Base-by-base conservation (phyloP, 2,329 filamentous ascomycete species). In the Dactylellina sp. region DNA sequence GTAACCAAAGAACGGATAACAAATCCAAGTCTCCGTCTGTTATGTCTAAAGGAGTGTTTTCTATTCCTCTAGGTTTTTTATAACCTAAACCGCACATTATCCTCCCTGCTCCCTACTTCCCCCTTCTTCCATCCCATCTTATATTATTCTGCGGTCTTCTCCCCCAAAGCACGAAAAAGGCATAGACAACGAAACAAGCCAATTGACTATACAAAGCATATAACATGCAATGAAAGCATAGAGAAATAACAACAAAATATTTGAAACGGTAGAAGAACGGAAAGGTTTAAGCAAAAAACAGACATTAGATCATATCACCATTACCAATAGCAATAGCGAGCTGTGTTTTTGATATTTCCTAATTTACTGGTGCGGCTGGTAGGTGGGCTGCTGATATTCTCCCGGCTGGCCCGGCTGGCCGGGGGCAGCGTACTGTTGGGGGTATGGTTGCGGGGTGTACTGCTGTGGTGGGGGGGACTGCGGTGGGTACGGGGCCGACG, bases 401-500 rank as follows among this genome's bases (percentile, higher is more conserved):
- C 28, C 46, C 28, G 53, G 18, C 1, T 42, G 42, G 2, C 32
- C 44, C 9, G 68, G 68, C 28, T 47, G 37, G 2, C 42, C 59
- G 42, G 64, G 39, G 12, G 59, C 57, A 12, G 60, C 52, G 18
- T 72, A 72, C 20, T 46, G 25, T 20, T 52, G 62, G 62, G 2
- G 46, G 25, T 20, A 52, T 50, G 28, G 24, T 28, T 37, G n/a
- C n/a, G 60, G 55, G 1, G 64, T 40, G 40, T 70, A 70, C 55
- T 53, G 46, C 14, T 59, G 52, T 16, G 62, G 62, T n/a, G 61
- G 65, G 1, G 57, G 65, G 44, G 42, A 52, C 40, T 72, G 68
- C 2, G 52, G 52, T 24, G 61, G 70, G 24, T 74, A 66, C 24
- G 70, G 70, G 24, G 44, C 64, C 7, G 40, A 32, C 4, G 46